These are phyloP conservation scores for Beauveria rudraprayagi DNA, from an alignment of 2,329 filamentous ascomycete genomes.

Conservation along the genomic window DNA sequence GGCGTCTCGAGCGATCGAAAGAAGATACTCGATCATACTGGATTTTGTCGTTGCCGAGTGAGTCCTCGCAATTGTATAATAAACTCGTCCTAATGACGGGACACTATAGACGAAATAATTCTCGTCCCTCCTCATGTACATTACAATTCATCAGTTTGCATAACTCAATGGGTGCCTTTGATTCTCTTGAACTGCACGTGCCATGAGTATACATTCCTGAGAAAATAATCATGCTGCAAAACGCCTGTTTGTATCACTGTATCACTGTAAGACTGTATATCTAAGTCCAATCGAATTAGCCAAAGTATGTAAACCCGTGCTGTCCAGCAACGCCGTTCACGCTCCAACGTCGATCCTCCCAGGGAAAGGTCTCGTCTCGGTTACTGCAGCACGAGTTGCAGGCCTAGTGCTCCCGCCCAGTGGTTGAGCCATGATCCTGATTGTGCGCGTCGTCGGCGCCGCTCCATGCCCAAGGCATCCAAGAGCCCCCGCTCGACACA, in stretches of 20 bases:
- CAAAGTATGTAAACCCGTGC: conserved; percentile 11
- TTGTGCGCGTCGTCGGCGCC: conserved; percentile 8
- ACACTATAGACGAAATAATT: too few relatives aligned
- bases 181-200: not conserved
- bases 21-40: too few relatives aligned
- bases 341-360: conserved; percentile 8
- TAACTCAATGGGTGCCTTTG: not conserved
- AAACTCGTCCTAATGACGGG: too few relatives aligned
- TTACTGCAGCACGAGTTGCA: conserved; percentile 2
- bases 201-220: not conserved
- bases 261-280: not conserved
- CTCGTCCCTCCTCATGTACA: too few relatives aligned
- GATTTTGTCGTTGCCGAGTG: too few relatives aligned
- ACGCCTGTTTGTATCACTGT: not conserved
- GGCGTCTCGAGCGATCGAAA: not conserved
- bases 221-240: not conserved
- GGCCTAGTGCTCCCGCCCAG: conserved; percentile 31
- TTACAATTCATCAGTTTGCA: not conserved
- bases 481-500: conserved; percentile 26
- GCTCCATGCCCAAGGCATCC: conserved; percentile 44
- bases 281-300: not conserved
- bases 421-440: conserved; percentile 25
- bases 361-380: not conserved
- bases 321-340: conserved; percentile 9
- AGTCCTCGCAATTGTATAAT: too few relatives aligned